Conservation (phyloP, 2,329 filamentous ascomycete species). For the Pseudonectria buxi region DNA sequence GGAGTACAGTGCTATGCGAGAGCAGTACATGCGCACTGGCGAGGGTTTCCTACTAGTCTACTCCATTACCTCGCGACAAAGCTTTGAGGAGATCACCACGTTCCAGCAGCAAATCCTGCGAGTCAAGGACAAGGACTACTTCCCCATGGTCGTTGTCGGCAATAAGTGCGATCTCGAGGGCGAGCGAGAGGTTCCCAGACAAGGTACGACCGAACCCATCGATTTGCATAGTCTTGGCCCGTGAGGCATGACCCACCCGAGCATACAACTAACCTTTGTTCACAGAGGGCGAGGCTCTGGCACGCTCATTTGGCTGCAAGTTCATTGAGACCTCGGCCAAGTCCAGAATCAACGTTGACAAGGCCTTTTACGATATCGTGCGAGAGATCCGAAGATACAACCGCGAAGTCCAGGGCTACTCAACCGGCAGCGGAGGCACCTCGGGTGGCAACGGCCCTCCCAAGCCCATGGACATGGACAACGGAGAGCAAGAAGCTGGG, state of each 20-base stretch:
- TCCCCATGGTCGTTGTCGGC: conserved; percentile 96
- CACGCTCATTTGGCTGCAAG: conserved; percentile 85
- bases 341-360: conserved; percentile 95
- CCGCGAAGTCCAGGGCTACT: conserved; percentile 91
- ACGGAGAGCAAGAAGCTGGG: conserved; percentile 59
- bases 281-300: conserved; percentile 82
- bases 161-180: conserved; percentile 98
- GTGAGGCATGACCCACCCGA: too few relatives aligned
- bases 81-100: conserved; percentile 96
- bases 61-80: conserved; percentile 95
- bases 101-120: conserved; percentile 98
- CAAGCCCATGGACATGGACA: conserved; percentile 74
- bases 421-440: conserved; percentile 59
- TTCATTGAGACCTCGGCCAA: conserved; percentile 99
- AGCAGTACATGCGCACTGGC: conserved; percentile 99
- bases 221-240: conserved; percentile 12
- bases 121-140: conserved; percentile 99
- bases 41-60: conserved; percentile 97
- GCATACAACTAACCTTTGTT: conserved; percentile 3
- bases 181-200: conserved; percentile 84
- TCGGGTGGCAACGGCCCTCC: conserved; percentile 54
- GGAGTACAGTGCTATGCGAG: conserved; percentile 98
- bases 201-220: conserved; percentile 59
- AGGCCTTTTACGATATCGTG: conserved; percentile 97
- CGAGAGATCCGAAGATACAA: conserved; percentile 97